Conservation (phyloP, 129 eudicot genomes). For the Helianthus tuberosus region DNA sequence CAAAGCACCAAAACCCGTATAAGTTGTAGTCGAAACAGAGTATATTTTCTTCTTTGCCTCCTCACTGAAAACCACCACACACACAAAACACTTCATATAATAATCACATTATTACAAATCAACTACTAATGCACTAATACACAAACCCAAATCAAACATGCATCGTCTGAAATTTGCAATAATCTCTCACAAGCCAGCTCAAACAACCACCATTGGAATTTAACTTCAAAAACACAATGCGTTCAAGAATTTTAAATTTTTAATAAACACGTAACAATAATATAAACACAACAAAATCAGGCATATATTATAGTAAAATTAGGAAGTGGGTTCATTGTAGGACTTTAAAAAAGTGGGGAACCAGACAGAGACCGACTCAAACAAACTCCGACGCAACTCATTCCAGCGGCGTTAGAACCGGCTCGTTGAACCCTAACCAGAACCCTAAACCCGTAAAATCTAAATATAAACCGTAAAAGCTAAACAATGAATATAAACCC, state of each 20-base stretch:
- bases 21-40: conserved; percentile 86
- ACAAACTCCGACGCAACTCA: too few species aligned
- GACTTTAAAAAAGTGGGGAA: too few species aligned
- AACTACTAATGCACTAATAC: conserved; percentile 2
- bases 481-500: too few species aligned
- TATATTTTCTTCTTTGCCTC: conserved; percentile 97
- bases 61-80: conserved; percentile 57
- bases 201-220: not conserved
- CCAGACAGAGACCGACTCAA: too few species aligned
- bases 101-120: not conserved
- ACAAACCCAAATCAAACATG: not conserved
- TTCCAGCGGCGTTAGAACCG: too few species aligned
- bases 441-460: too few species aligned
- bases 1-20: conserved; percentile 94
- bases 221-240: not conserved
- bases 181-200: not conserved
- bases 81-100: conserved; percentile 2
- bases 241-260: not conserved
- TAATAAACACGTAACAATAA: not conserved
- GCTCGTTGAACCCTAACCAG: too few species aligned
- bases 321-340: too few species aligned
- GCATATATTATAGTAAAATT: not conserved
- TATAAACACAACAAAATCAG: not conserved
- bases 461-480: too few species aligned
- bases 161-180: not conserved